phyloP scores from a whole-genome alignment of 495 filamentous ascomycete genomes.

The Aspergillus diversus region DNA sequence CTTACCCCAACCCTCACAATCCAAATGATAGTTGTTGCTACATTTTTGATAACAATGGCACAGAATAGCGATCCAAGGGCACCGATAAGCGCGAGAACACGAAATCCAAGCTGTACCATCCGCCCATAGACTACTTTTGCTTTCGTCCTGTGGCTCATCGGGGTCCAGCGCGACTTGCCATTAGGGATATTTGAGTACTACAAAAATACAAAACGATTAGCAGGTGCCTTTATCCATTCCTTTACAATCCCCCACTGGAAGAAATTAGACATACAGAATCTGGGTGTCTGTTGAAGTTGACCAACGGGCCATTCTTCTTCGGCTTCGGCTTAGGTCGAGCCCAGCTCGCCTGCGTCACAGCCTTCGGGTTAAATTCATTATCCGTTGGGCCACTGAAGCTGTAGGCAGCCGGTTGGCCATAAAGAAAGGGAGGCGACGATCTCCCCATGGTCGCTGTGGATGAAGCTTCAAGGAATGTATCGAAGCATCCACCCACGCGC shows the following conservation, averaged over 20 bases:
- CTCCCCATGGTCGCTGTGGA: constrained; percentile 56
- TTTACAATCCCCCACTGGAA: background rate
- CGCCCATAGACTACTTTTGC: constrained; percentile 66
- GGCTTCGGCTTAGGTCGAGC: constrained; percentile 55
- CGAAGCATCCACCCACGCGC: constrained; percentile 42
- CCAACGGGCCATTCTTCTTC: constrained; percentile 73
- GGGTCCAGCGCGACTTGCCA: constrained; percentile 55
- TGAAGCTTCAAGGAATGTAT: constrained; percentile 24
- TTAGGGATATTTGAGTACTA: constrained; percentile 53
- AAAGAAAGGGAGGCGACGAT: constrained; percentile 74
- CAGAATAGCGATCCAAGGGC: constrained; percentile 72
- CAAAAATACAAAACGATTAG: constrained; percentile 8
- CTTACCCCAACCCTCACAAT: constrained; percentile 77
- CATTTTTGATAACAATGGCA: constrained; percentile 71
- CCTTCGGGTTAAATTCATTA: constrained; percentile 77
- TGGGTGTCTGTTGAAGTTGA: constrained; percentile 79
- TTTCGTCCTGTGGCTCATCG: constrained; percentile 74
- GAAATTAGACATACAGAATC: constrained; percentile 62
- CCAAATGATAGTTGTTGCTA: constrained; percentile 66
- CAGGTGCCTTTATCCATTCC: background rate
- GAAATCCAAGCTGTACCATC: constrained; percentile 65
- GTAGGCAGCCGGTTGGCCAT: constrained; percentile 58
- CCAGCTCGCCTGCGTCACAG: constrained; percentile 73
- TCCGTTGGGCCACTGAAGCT: constrained; percentile 56
- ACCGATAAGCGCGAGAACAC: constrained; percentile 64